Evolutionary conservation across 768 basidiomycete genomes (phyloP).

Genomic region (Arthromyces matolae): DNA sequence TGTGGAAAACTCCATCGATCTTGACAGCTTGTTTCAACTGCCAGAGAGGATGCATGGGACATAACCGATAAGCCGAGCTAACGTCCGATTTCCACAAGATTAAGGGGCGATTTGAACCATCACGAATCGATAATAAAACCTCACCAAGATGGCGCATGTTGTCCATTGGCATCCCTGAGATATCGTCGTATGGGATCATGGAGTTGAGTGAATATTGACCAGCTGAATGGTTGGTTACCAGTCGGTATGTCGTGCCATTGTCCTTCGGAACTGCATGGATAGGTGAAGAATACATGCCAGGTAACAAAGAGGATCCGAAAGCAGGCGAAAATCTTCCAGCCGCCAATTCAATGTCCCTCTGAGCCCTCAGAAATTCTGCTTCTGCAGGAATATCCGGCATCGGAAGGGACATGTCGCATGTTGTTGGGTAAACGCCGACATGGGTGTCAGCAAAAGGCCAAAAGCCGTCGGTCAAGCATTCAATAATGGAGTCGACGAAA

Average conservation of each 20-base stretch:
- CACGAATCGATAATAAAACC: neutral
- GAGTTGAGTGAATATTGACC: no score
- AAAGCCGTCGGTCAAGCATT: no score
- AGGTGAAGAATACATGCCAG: no score
- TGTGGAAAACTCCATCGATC: slow-evolving; percentile 22
- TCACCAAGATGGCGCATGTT: no score
- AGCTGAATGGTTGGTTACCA: slow-evolving; percentile 1
- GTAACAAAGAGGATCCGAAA: neutral
- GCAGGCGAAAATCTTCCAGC: neutral
- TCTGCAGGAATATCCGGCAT: no score
- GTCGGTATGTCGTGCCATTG: neutral
- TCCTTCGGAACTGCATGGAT: slow-evolving; percentile 3
- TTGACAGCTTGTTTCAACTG: slow-evolving; percentile 31
- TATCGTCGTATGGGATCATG: slow-evolving; percentile 1
- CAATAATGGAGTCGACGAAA: no score
- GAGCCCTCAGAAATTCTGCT: neutral
- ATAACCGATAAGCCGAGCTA: slow-evolving; percentile 25
- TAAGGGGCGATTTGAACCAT: neutral
- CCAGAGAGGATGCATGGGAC: slow-evolving; percentile 30
- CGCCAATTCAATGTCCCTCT: neutral
- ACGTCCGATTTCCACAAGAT: slow-evolving; percentile 38
- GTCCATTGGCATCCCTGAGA: neutral
- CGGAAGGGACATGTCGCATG: no score
- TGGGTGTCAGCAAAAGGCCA: neutral
- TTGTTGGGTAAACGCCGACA: neutral